Conservation (phyloP, 352 stramenopile genomes). For the Phytophthora hybrid region DNA sequence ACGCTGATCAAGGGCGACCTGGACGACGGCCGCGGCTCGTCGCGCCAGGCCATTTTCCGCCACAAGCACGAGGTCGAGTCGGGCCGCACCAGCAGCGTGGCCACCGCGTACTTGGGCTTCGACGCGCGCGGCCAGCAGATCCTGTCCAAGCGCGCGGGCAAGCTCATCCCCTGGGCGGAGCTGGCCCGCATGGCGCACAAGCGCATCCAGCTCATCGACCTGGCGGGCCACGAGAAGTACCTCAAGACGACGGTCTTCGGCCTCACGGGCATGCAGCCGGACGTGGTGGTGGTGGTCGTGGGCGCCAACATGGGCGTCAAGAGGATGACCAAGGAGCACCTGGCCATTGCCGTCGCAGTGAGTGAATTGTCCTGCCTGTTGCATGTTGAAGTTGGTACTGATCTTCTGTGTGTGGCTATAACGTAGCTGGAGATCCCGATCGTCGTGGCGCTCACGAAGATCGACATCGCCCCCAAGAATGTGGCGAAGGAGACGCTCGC, state of each 20-base stretch:
- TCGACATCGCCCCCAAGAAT: constrained; percentile 94
- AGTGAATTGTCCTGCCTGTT: constrained; percentile 8
- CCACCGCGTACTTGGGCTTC: constrained; percentile 87
- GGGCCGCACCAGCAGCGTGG: constrained; percentile 86
- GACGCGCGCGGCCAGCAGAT: constrained; percentile 80
- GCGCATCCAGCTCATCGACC: constrained; percentile 89
- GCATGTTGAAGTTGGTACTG: background rate
- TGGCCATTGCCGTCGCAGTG: constrained; percentile 92
- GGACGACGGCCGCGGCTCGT: constrained; percentile 95
- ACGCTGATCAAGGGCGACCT: constrained; percentile 95
- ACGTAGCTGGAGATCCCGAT: constrained; percentile 93
- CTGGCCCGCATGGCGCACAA: constrained; percentile 83
- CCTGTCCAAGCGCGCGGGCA: constrained; percentile 74
- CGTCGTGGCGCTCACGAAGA: constrained; percentile 95
- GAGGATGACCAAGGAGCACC: constrained; percentile 94
- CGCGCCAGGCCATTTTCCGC: constrained; percentile 85
- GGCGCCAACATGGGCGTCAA: constrained; percentile 96
- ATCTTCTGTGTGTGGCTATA: background rate
- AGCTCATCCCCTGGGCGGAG: constrained; percentile 83
- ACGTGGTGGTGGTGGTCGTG: constrained; percentile 95
- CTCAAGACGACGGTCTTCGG: constrained; percentile 99
- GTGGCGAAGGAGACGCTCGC: constrained; percentile 93
- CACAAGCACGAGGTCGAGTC: constrained; percentile 89
- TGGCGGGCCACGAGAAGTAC: constrained; percentile 98
- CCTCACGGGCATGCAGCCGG: constrained; percentile 96